Conservation (phyloP, 2,329 filamentous ascomycete species). For the Talaromyces piceae region DNA sequence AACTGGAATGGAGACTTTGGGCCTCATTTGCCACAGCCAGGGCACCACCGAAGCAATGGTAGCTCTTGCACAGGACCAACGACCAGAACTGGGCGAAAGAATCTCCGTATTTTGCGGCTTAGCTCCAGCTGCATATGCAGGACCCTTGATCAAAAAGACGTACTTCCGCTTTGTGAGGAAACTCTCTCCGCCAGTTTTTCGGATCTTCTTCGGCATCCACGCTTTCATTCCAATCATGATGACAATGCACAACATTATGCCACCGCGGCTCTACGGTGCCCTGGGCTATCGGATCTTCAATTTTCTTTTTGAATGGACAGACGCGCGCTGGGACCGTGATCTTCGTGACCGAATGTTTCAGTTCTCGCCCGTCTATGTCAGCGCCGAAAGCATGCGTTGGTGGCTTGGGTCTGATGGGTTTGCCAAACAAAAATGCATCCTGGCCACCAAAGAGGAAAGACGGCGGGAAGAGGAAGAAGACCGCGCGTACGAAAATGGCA, state of each 20-base stretch:
- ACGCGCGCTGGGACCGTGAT: constrained; percentile 74
- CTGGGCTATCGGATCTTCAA: constrained; percentile 85
- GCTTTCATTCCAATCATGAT: constrained; percentile 94
- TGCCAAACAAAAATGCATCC: constrained; percentile 74
- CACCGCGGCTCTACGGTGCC: constrained; percentile 63
- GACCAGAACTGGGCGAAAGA: constrained; percentile 73
- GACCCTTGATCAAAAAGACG: constrained; percentile 73
- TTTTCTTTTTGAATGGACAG: constrained; percentile 83
- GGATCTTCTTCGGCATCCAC: constrained; percentile 81
- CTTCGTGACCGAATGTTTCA: constrained; percentile 79
- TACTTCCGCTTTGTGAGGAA: constrained; percentile 89
- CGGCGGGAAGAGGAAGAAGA: constrained; percentile 48
- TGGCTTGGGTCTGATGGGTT: constrained; percentile 89
- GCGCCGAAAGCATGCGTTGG: constrained; percentile 86
- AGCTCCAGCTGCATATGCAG: constrained; percentile 84
- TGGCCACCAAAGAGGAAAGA: constrained; percentile 68
- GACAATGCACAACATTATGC: constrained; percentile 63
- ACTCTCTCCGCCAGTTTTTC: constrained; percentile 68
- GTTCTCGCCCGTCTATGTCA: constrained; percentile 85
- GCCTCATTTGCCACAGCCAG: constrained; percentile 80
- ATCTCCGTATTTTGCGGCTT: constrained; percentile 86
- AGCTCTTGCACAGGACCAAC: constrained; percentile 80
- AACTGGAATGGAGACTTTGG: constrained; percentile 76
- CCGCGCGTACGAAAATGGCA: constrained; percentile 18
- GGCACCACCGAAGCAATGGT: constrained; percentile 85